Evolutionary conservation across 768 basidiomycete genomes (phyloP).

Genomic region (Trametes cingulata): DNA sequence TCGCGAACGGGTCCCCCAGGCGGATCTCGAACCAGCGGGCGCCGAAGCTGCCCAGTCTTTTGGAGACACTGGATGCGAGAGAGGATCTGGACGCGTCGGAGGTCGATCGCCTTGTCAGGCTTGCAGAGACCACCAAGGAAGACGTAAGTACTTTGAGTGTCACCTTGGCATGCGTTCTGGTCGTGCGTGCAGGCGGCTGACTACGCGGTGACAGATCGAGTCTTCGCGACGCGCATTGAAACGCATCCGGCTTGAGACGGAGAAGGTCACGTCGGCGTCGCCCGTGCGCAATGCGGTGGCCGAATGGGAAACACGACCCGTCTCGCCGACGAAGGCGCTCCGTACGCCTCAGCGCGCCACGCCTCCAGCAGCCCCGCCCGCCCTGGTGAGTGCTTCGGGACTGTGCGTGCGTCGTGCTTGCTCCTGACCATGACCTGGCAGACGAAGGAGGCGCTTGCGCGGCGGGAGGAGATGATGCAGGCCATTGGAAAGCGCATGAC

Average conservation of each 20-base stretch:
- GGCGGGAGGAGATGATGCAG: conserved; percentile 82
- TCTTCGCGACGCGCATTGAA: conserved; percentile 71
- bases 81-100: conserved; percentile 31
- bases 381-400: conserved; percentile 45
- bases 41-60: conserved; percentile 3
- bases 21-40: conserved; percentile 23
- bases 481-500: conserved; percentile 58
- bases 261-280: conserved; percentile 34
- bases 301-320: conserved; percentile 30
- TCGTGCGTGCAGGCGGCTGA: neutral
- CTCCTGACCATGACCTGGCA: conserved; percentile 31
- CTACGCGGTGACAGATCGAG: conserved; percentile 53
- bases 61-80: conserved; percentile 9
- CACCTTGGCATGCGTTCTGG: neutral
- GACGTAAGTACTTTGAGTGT: conserved; percentile 50
- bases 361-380: conserved; percentile 31
- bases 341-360: conserved; percentile 46
- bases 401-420: conserved; percentile 2
- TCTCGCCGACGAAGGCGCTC: conserved; percentile 57
- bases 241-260: conserved; percentile 72
- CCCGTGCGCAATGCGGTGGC: conserved; percentile 19
- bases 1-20: conserved; percentile 23
- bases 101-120: conserved; percentile 47
- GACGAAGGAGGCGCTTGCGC: conserved; percentile 75
- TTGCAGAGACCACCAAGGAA: conserved; percentile 57